Percentiles rank a stretch among this genome's conserved stretches.
Evolutionary conservation across 1,284 basidiomycete species (phyloP).

Genomic region (Xerocomus amazonicus): DNA sequence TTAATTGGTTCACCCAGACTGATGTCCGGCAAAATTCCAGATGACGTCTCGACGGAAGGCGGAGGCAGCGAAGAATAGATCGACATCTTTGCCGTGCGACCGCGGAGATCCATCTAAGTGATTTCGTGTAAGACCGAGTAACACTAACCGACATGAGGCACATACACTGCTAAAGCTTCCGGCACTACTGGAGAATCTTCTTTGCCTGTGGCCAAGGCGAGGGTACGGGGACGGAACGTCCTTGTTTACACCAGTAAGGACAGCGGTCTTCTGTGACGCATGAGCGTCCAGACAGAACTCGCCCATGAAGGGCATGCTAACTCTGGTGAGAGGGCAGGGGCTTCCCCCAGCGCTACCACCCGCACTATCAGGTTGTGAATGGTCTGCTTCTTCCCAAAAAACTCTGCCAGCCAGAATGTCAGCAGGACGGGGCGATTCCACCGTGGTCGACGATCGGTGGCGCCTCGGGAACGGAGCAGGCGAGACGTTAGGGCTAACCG

Average conservation of each 20-base stretch:
- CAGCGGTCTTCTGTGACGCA: constrained; percentile 40
- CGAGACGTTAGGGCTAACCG: constrained; percentile 54
- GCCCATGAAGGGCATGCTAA: constrained; percentile 51
- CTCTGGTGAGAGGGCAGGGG: constrained; percentile 22
- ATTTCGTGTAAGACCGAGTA: constrained; percentile 8
- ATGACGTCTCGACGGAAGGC: constrained; percentile 36
- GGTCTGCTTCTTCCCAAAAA: constrained; percentile 46
- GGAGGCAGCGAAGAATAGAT: constrained; percentile 28
- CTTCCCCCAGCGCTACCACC: constrained; percentile 27
- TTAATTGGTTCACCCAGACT: constrained; percentile 54
- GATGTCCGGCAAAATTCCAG: constrained; percentile 33
- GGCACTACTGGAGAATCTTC: constrained; percentile 31
- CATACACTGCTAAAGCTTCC: constrained; percentile 39
- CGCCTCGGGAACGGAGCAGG: constrained; percentile 39
- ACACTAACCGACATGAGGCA: constrained; percentile 10
- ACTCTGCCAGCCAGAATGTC: constrained; percentile 62
- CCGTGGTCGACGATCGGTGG: constrained; percentile 32
- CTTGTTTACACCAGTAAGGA: constrained; percentile 56
- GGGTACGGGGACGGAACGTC: constrained; percentile 67
- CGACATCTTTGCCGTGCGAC: constrained; percentile 35
- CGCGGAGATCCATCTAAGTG: constrained; percentile 34
- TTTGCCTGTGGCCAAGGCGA: constrained; percentile 39
- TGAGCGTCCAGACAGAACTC: constrained; percentile 42
- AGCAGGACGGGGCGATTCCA: constrained; percentile 51
- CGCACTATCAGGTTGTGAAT: constrained; percentile 35